Evolutionary conservation across 2,329 filamentous ascomycete genomes (phyloP), one percentile per base, ranked within the genome.

Genomic region (Cordyceps cicadae): DNA sequence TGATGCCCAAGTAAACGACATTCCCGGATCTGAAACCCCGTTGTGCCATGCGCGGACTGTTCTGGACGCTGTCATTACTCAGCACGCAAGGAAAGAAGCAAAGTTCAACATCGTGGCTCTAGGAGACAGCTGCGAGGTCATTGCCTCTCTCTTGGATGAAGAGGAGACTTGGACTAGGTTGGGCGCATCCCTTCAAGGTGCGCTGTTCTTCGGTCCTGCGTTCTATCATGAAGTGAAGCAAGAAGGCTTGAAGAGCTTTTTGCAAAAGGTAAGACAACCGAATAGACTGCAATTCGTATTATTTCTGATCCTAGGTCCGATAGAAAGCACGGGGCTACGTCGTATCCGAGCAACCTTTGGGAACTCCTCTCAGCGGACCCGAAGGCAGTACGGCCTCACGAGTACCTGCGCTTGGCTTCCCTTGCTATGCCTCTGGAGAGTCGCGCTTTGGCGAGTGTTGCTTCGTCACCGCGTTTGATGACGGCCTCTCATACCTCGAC

Each of bases 31-130:
- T 64, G 74, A 76, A 11, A 78, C 70, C 29, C 72, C 81, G 17
- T 69, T 73, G 34, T 78, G 84, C 58, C 92, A 97, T 69, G 76
- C 93, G 29, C 69, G 74, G 34, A 85, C 82, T 52, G 76, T 94
- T 1, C 88, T 96, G 64, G 77, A 87, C 29, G 69, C 82, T 5
- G 77, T 92, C 0, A 67, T 94, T 5, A 74, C 74, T 0, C 71
- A 75, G 9, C 63, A 85, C 6, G 73, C 83, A 0, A 68, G 74
- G 0, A 60, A 74, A 0, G 71, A 79, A 1, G 83, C 85, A 0
- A 79, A 78, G 50, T 68, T 96, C 21, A 86, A 92, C 68, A 70
- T 96, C 37, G 78, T 96, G 53, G 89, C 83, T 1, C 75, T 94
- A 17, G 85, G 87, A 1, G 84, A 88, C 59, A 86, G 85, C 3